These are phyloP conservation scores for Suillus clintonianus DNA, from an alignment of 768 basidiomycete species.

Conservation along the genomic window DNA sequence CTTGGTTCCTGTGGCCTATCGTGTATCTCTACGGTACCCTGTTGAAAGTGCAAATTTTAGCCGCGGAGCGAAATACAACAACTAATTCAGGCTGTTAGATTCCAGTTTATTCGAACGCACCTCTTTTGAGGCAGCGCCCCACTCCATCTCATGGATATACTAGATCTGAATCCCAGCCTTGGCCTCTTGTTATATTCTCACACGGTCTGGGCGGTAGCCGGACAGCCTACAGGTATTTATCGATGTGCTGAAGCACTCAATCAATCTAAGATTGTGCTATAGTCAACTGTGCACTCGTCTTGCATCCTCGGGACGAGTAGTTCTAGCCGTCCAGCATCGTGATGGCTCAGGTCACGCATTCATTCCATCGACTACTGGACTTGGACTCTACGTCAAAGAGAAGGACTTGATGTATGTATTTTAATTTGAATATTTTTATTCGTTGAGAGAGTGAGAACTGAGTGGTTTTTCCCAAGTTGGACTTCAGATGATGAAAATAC, in stretches of 20 bases:
- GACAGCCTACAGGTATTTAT: conserved; percentile 62
- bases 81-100: conserved; percentile 37
- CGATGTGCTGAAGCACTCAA: not conserved
- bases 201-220: conserved; percentile 80
- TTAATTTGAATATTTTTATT: not conserved
- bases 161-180: conserved; percentile 36
- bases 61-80: not conserved
- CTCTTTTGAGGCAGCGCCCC: conserved; percentile 44
- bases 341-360: conserved; percentile 73
- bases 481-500: conserved; percentile 20
- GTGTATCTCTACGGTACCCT: conserved; percentile 52
- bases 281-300: conserved; percentile 73
- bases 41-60: conserved; percentile 43
- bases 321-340: conserved; percentile 80
- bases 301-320: conserved; percentile 78
- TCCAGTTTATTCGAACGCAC: conserved; percentile 57
- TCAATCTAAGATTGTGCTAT: conserved; percentile 3
- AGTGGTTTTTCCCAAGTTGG: conserved; percentile 20
- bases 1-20: conserved; percentile 41
- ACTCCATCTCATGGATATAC: not conserved
- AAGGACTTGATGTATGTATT: conserved; percentile 53
- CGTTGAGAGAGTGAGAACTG: not conserved
- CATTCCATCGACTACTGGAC: conserved; percentile 34
- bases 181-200: conserved; percentile 84
- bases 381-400: conserved; percentile 55